Conservation (phyloP, 2,329 filamentous ascomycete species). For the Microdochium trichocladiopsis region DNA sequence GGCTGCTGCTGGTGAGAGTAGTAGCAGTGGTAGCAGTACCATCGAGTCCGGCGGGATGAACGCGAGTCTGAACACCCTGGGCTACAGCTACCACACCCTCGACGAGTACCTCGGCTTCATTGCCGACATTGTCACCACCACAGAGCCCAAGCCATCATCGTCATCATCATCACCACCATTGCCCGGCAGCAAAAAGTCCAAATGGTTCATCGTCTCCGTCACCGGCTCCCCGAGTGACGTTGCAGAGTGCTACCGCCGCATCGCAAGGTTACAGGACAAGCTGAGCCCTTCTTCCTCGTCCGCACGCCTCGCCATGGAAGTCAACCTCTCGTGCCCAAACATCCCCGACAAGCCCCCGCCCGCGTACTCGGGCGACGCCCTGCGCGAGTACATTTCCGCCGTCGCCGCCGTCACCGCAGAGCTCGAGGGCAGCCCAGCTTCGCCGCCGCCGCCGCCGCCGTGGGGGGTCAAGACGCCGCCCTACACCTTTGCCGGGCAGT, state of each 20-base stretch:
- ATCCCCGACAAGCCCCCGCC: constrained; percentile 63
- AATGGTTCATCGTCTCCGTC: constrained; percentile 57
- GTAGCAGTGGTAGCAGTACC: no score
- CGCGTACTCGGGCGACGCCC: constrained; percentile 50
- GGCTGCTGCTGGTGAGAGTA: constrained; percentile 5
- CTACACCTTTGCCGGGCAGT: constrained; percentile 65
- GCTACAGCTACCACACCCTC: constrained; percentile 62
- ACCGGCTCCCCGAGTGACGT: constrained; percentile 58
- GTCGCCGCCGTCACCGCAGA: constrained; percentile 27
- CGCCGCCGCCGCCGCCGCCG: no score
- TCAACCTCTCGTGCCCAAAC: constrained; percentile 76
- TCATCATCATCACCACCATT: no score
- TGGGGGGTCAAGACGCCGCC: constrained; percentile 70
- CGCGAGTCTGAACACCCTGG: constrained; percentile 61
- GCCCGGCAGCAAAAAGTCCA: no score
- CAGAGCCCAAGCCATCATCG: no score
- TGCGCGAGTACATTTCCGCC: constrained; percentile 47
- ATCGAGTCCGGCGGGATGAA: constrained; percentile 12
- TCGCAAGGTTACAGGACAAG: constrained; percentile 29
- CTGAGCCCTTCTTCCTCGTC: background rate
- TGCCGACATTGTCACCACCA: constrained; percentile 32
- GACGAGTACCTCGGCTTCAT: constrained; percentile 52
- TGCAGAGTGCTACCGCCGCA: constrained; percentile 42
- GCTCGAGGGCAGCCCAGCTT: no score
- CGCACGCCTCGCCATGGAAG: constrained; percentile 54